Evolutionary conservation across 1,284 basidiomycete genomes (phyloP).

Genomic region (Naganishia cerealis): DNA sequence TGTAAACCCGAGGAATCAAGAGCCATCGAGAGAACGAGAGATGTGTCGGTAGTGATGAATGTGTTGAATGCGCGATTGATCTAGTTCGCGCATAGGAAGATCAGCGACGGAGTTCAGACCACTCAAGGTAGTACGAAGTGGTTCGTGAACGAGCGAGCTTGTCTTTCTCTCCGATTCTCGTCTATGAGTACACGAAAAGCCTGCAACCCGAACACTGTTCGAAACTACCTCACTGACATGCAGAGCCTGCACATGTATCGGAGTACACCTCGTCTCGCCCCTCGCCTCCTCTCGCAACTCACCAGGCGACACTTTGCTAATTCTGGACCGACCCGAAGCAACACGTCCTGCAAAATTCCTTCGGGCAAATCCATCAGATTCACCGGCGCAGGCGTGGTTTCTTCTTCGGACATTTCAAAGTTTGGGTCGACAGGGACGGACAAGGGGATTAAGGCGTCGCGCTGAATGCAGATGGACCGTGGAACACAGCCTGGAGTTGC

Average conservation of each 20-base stretch:
- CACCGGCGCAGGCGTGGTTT: not conserved
- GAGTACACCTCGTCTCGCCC: not conserved
- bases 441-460: too few species aligned
- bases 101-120: not conserved
- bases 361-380: slow-evolving; percentile 41
- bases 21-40: slow-evolving; percentile 69
- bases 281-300: not conserved
- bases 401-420: slow-evolving; percentile 1
- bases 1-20: slow-evolving; percentile 72
- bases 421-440: not conserved
- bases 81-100: slow-evolving; percentile 31
- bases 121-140: not conserved
- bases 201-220: too few species aligned
- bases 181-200: not conserved
- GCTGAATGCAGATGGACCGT: too few species aligned
- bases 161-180: too few species aligned
- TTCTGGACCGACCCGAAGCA: slow-evolving; percentile 40
- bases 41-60: slow-evolving; percentile 41
- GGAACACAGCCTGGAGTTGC: too few species aligned
- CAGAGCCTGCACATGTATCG: too few species aligned
- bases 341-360: slow-evolving; percentile 42
- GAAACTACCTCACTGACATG: too few species aligned
- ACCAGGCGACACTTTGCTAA: slow-evolving; percentile 41
- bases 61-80: slow-evolving; percentile 44
- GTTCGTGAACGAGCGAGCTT: not conserved